phyloP scores from a whole-genome alignment of 768 basidiomycete species.

The Mycena latifolia region DNA sequence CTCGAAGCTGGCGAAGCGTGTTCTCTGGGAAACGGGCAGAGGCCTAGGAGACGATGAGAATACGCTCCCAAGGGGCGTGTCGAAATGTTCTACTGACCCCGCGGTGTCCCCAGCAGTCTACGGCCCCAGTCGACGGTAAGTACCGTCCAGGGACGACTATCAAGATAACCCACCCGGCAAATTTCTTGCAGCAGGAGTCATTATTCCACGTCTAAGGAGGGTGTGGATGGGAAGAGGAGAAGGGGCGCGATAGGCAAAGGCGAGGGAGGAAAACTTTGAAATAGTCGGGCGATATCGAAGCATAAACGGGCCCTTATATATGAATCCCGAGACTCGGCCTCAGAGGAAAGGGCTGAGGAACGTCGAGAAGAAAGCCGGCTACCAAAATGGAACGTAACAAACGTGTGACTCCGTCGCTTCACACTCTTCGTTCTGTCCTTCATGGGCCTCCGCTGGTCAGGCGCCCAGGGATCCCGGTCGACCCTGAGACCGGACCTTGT shows the following conservation, averaged over 20 bases:
- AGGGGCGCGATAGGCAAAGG: background rate
- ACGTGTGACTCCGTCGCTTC: no score
- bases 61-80: background rate
- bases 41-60: constrained; percentile 64
- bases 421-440: background rate
- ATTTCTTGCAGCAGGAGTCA: constrained; percentile 19
- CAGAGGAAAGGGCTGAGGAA: background rate
- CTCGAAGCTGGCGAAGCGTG: constrained; percentile 94
- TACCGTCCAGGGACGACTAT: background rate
- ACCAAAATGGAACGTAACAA: background rate
- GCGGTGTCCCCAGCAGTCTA: constrained; percentile 79
- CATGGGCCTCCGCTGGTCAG: background rate
- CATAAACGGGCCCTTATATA: constrained; percentile 15
- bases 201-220: constrained; percentile 15
- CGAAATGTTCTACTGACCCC: constrained; percentile 50
- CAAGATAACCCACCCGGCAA: constrained; percentile 20
- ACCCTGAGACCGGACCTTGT: background rate
- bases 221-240: background rate
- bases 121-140: constrained; percentile 1
- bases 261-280: background rate
- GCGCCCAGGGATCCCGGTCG: background rate
- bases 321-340: no score
- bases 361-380: background rate
- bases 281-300: constrained; percentile 21
- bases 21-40: constrained; percentile 93